Evolutionary conservation across 2,329 filamentous ascomycete genomes (phyloP).

Genomic region (Knufia petricola): DNA sequence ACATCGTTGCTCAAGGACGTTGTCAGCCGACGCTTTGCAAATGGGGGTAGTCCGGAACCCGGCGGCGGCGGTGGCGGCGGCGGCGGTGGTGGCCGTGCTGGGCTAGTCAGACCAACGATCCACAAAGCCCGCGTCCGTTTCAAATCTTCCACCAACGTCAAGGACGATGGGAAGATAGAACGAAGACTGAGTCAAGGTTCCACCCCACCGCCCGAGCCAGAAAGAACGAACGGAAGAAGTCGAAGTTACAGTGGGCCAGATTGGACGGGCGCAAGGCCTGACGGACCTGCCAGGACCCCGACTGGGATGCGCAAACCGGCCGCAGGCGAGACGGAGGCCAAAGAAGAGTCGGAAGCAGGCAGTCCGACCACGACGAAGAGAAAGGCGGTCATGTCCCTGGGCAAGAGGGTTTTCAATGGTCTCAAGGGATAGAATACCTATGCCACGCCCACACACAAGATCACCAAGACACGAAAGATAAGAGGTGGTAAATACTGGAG

Average conservation of each 20-base stretch:
- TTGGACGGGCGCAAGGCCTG: slow-evolving; percentile 4
- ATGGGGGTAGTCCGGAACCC: slow-evolving; percentile 8
- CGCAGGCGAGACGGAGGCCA: background rate
- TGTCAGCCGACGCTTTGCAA: slow-evolving; percentile 18
- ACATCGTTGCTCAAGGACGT: slow-evolving; percentile 19
- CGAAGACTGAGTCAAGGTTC: background rate
- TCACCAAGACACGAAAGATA: too few relatives aligned
- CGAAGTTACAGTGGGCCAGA: background rate
- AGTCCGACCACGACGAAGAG: slow-evolving; percentile 12
- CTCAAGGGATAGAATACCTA: slow-evolving; percentile 26
- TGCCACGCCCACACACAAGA: too few relatives aligned
- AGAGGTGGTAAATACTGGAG: too few relatives aligned
- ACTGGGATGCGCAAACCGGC: slow-evolving; percentile 24
- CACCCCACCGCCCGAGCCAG: background rate
- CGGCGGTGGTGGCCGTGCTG: too few relatives aligned
- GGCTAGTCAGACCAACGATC: background rate
- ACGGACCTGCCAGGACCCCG: background rate
- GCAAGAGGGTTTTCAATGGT: slow-evolving; percentile 33
- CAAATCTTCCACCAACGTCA: slow-evolving; percentile 7
- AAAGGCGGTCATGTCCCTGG: slow-evolving; percentile 33
- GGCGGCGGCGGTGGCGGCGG: too few relatives aligned
- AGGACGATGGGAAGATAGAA: background rate
- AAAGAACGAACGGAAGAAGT: background rate
- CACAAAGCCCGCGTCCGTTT: slow-evolving; percentile 16
- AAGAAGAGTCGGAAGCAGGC: background rate